Evolutionary conservation across 495 filamentous ascomycete genomes (phyloP).

Genomic region (Podospora didyma): DNA sequence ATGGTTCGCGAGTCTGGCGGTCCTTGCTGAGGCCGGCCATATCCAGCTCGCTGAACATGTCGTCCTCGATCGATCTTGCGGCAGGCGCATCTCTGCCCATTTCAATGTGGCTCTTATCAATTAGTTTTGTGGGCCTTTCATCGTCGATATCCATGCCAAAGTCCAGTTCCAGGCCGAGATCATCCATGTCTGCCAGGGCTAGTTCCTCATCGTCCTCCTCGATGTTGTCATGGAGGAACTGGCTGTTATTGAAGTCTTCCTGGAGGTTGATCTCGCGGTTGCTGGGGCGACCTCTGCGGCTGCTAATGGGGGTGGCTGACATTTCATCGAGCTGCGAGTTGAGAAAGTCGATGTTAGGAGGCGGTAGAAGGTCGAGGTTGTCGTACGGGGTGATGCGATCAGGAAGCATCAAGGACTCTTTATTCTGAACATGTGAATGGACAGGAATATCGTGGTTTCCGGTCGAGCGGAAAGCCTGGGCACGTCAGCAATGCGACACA

Average conservation of each 20-base stretch:
- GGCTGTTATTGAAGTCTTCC: constrained; percentile 58
- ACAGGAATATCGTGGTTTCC: constrained; percentile 78
- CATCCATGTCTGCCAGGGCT: constrained; percentile 49
- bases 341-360: constrained; percentile 71
- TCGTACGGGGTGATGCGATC: constrained; percentile 89
- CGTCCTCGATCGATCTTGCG: constrained; percentile 61
- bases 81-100: constrained; percentile 75
- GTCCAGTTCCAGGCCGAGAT: constrained; percentile 56
- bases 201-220: constrained; percentile 47
- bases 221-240: constrained; percentile 63
- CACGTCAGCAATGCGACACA: constrained; percentile 3
- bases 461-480: constrained; percentile 70
- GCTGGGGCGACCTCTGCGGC: constrained; percentile 45
- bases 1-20: constrained; percentile 34
- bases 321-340: constrained; percentile 61
- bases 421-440: constrained; percentile 57
- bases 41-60: constrained; percentile 65
- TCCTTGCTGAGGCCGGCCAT: constrained; percentile 45
- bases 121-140: constrained; percentile 34
- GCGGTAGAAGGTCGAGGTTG: constrained; percentile 60
- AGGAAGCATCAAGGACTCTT: constrained; percentile 71
- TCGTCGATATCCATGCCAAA: constrained; percentile 55
- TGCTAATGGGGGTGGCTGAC: constrained; percentile 51
- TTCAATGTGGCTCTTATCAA: constrained; percentile 66
- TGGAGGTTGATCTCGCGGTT: constrained; percentile 62